These are phyloP conservation scores for Puccinia coronata DNA, from an alignment of 1,284 basidiomycete species.

Conservation along the genomic window DNA sequence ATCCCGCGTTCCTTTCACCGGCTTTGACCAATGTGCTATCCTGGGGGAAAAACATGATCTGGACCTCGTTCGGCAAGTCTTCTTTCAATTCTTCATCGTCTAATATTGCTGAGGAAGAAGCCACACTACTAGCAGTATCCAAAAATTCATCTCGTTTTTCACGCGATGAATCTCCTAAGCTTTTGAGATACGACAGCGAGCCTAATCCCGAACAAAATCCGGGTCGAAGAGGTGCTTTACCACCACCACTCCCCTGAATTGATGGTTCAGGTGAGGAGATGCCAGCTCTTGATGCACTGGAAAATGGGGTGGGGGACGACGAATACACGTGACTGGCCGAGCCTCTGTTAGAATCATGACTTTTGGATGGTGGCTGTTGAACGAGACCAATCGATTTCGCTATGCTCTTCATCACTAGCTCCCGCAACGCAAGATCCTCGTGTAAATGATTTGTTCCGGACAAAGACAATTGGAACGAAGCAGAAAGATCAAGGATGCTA, in stretches of 20 bases:
- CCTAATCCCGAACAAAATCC: conserved; percentile 78
- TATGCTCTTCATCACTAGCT: conserved; percentile 94
- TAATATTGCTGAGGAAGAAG: conserved; percentile 52
- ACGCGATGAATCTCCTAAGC: conserved; percentile 63
- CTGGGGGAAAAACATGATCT: conserved; percentile 88
- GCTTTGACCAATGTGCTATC: conserved; percentile 83
- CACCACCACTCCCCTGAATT: conserved; percentile 23
- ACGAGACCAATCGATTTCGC: conserved; percentile 93
- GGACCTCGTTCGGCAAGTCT: conserved; percentile 89
- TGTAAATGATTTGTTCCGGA: conserved; percentile 49
- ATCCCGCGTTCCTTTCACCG: conserved; percentile 83
- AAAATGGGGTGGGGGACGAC: conserved; percentile 57
- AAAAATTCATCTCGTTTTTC: conserved; percentile 45
- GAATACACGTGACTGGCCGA: conserved; percentile 25
- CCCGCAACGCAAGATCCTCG: conserved; percentile 81
- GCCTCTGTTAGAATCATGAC: neutral
- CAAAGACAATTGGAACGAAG: neutral
- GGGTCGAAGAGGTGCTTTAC: conserved; percentile 21
- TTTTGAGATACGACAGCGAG: conserved; percentile 77
- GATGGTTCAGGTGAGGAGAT: conserved; percentile 53
- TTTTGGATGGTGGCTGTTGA: conserved; percentile 68
- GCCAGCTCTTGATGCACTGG: conserved; percentile 59
- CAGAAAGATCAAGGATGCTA: conserved; percentile 15
- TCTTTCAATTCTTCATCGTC: conserved; percentile 66
- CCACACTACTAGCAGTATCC: conserved; percentile 46